These are phyloP conservation scores for Neopestalotiopsis clavispora DNA, from an alignment of 2,329 filamentous ascomycete genomes.

Conservation along the genomic window DNA sequence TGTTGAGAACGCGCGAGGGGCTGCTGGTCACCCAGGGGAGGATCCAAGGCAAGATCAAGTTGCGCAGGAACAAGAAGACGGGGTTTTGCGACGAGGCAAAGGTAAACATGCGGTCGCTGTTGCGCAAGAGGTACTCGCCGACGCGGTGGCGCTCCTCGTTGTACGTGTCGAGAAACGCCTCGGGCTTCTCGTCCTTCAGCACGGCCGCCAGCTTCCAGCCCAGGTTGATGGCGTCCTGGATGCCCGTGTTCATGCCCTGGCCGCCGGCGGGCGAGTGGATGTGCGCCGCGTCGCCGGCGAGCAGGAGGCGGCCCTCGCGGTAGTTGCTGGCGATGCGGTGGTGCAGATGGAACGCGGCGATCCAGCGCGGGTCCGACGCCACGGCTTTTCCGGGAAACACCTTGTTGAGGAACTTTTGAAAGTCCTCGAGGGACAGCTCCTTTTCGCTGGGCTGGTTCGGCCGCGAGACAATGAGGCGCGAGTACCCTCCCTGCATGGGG, in stretches of 20 bases:
- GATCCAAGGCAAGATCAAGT: slow-evolving; percentile 42
- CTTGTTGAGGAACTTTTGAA: slow-evolving; percentile 34
- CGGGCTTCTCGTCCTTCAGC: slow-evolving; percentile 33
- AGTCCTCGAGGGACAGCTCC: slow-evolving; percentile 33
- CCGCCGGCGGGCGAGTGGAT: slow-evolving; percentile 60
- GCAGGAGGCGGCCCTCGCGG: slow-evolving; percentile 52
- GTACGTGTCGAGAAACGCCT: slow-evolving; percentile 52
- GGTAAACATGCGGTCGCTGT: slow-evolving; percentile 47
- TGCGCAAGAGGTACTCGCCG: slow-evolving; percentile 45
- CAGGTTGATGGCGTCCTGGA: slow-evolving; percentile 59
- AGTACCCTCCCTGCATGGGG: slow-evolving; percentile 30
- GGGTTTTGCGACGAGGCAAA: slow-evolving; percentile 41
- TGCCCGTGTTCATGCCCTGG: slow-evolving; percentile 63
- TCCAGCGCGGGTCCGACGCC: slow-evolving; percentile 40
- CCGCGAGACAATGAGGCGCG: slow-evolving; percentile 34
- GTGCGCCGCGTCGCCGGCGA: slow-evolving; percentile 63
- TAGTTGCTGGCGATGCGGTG: slow-evolving; percentile 42
- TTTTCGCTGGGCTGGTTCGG: slow-evolving; percentile 23
- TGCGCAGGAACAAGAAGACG: slow-evolving; percentile 41
- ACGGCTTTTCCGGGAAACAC: slow-evolving; percentile 35
- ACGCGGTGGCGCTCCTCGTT: slow-evolving; percentile 52
- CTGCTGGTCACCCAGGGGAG: slow-evolving; percentile 39
- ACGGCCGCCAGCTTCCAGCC: slow-evolving; percentile 59
- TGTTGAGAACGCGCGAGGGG: slow-evolving; percentile 23
- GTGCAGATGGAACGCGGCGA: slow-evolving; percentile 52